Conservation (phyloP, 306 rosid genomes). For the Canavalia ensiformis region DNA sequence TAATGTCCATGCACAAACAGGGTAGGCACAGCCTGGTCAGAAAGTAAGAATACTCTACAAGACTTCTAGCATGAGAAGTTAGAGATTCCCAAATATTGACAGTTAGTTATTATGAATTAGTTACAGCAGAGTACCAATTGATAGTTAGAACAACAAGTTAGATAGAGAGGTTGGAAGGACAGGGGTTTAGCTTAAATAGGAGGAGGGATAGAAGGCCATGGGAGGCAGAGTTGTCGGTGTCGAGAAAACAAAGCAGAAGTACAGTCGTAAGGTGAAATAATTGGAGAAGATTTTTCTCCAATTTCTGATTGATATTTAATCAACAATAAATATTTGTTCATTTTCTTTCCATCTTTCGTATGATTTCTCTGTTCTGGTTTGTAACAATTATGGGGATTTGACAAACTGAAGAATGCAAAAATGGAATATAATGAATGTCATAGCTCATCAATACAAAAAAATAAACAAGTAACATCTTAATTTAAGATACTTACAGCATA, state of each 20-base stretch:
- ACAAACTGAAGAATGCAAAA: background rate
- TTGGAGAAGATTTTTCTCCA: background rate
- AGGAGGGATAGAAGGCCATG: background rate
- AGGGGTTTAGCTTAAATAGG: slow-evolving; percentile 3
- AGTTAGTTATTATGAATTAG: background rate
- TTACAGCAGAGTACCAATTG: background rate
- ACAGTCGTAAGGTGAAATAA: slow-evolving; percentile 9
- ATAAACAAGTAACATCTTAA: slow-evolving; percentile 20
- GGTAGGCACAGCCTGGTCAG: background rate
- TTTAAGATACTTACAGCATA: slow-evolving; percentile 78
- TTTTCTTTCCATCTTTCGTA: background rate
- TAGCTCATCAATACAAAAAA: slow-evolving; percentile 28
- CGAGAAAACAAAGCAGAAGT: background rate
- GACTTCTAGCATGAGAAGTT: slow-evolving; percentile 15
- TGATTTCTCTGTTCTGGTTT: background rate
- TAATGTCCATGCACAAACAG: background rate
- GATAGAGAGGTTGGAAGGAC: background rate
- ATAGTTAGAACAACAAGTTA: background rate
- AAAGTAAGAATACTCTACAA: slow-evolving; percentile 11
- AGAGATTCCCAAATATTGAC: slow-evolving; percentile 8
- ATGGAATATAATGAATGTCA: slow-evolving; percentile 9
- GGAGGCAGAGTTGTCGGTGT: background rate
- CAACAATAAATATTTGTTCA: background rate
- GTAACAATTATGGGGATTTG: slow-evolving; percentile 13
- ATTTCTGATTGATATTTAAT: slow-evolving; percentile 14